Evolutionary conservation across 129 eudicot species (phyloP), one percentile per base, ranked within the genome.

Genomic region (Rutidosis leptorrhynchoides): DNA sequence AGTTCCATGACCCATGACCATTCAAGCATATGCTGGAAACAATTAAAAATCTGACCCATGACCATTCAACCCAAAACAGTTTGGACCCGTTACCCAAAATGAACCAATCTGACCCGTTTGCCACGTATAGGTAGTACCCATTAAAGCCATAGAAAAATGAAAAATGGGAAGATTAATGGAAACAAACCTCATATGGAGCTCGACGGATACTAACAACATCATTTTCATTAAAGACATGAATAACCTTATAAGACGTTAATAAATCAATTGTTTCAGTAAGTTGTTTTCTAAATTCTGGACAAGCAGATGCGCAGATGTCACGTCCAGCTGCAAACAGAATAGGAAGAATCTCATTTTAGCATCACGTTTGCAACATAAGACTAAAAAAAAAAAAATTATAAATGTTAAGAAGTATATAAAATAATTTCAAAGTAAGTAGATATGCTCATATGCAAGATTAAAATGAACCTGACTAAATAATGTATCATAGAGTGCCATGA

Each of bases 131-230:
- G n/a, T n/a, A n/a, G n/a, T n/a, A n/a, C n/a, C n/a, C n/a, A n/a
- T n/a, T n/a, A n/a, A n/a, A n/a, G n/a, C n/a, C 9, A 12, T 3
- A 11, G 4, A 46, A 0, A 46, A 2, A 2, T 11, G 6, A 22
- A 22, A 21, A 33, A 16, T 33, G 11, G 32, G 22, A 14, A 56
- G n/a, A 6, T 25, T 28, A 24, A 68, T 3, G 67, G 10, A n/a
- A 21, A 64, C 79, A 64, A 70, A 90, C 97, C 96, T 87, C 96
- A 71, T 90, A 90, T 48, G 97, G 97, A 69, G 97, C 97, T 70
- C 74, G 84, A 62, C 97, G 81, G 46, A 96, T 90, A 65, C n/a
- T n/a, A n/a, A n/a, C n/a, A n/a, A n/a, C n/a, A n/a, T n/a, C n/a
- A n/a, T n/a, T n/a, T n/a, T n/a, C n/a, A n/a, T n/a, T n/a, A n/a